These are phyloP conservation scores for Colletotrichum liriopes DNA, from an alignment of 2,329 filamentous ascomycete species.

Conservation along the genomic window DNA sequence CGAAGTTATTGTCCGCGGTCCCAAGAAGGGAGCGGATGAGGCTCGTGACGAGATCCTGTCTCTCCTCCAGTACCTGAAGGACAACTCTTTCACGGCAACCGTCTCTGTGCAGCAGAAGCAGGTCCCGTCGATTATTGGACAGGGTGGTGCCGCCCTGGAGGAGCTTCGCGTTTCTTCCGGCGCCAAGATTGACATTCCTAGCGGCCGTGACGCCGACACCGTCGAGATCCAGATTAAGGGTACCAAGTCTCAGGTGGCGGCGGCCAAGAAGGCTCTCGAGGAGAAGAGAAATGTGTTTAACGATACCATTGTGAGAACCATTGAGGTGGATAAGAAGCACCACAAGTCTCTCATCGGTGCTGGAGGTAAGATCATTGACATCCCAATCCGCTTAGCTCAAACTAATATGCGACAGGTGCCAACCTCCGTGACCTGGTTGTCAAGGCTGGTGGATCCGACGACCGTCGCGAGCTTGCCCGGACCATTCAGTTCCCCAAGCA, in stretches of 20 bases:
- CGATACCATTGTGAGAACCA: conserved; percentile 85
- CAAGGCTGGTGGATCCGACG: conserved; percentile 90
- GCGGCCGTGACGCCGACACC: conserved; percentile 79
- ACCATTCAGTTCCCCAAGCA: conserved; percentile 96
- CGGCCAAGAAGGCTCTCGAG: conserved; percentile 91
- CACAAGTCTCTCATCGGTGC: conserved; percentile 91
- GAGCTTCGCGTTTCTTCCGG: conserved; percentile 87
- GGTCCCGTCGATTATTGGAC: conserved; percentile 93
- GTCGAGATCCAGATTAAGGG: conserved; percentile 95
- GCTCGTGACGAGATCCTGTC: conserved; percentile 93
- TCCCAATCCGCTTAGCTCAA: conserved; percentile 22
- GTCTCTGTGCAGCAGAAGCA: conserved; percentile 93
- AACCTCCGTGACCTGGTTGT: conserved; percentile 90
- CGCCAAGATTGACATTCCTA: conserved; percentile 92
- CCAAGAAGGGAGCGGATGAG: conserved; percentile 92
- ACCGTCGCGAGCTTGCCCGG: conserved; percentile 85
- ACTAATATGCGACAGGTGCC: conserved; percentile 73
- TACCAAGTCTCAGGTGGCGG: conserved; percentile 90
- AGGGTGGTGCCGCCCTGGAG: conserved; percentile 92
- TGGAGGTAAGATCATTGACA: conserved; percentile 75
- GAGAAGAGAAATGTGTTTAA: conserved; percentile 91
- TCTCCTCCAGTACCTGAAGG: conserved; percentile 89
- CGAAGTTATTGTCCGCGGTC: conserved; percentile 92
- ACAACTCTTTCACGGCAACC: conserved; percentile 85
- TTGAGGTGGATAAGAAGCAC: conserved; percentile 95